Base-by-base conservation (phyloP, 2,329 filamentous ascomycete species). In the Dactylellina cionopaga region DNA sequence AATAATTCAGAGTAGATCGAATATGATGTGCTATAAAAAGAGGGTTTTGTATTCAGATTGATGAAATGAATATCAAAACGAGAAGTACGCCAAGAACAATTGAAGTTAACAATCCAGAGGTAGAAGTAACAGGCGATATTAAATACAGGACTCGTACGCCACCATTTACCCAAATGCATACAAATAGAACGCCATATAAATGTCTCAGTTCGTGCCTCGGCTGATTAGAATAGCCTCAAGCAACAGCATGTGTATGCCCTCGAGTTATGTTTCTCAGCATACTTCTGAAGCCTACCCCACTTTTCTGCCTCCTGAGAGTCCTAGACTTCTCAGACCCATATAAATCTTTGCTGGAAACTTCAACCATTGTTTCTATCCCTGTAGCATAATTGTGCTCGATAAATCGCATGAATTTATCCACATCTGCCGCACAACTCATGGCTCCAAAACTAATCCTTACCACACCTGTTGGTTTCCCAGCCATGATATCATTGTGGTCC, bases 361-460 rank as follows among this genome's bases (percentile, higher is more conserved):
- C 9, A 29, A 17, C 31, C 2, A 2, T 6, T 17, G 31, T 19
- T 24, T 19, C 5, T 17, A 10, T 49, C 19, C 31, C 27, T 62
- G 13, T 17, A 11, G 13, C 74, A 47, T 82, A 83, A 0, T 78
- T 78, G n/a, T 79, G 75, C 3, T 78, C 79, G 9, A 85, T 75
- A 64, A 87, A 87, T 2, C 78, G 71, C 5, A 85, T 54, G 35
- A 87, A 83, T 0, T 78, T 77, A 17, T 85, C 82, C 11, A 88
- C 82, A 73, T 89, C 87, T 2, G 80, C 78, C 17, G 82, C 77
- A 1, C 85, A 88, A 72, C 84, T 88, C 85, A 87, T 87, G 10
- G 87, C 86, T 0, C 88, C 87, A 1, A 89, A 80, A 68, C 85
- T 88, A 4, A 84, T 85, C 17, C 88, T 82, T 5, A 88, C 85